Evolutionary conservation across 352 stramenopile genomes (phyloP).

Genomic region (Thraustochytrium striatum): DNA sequence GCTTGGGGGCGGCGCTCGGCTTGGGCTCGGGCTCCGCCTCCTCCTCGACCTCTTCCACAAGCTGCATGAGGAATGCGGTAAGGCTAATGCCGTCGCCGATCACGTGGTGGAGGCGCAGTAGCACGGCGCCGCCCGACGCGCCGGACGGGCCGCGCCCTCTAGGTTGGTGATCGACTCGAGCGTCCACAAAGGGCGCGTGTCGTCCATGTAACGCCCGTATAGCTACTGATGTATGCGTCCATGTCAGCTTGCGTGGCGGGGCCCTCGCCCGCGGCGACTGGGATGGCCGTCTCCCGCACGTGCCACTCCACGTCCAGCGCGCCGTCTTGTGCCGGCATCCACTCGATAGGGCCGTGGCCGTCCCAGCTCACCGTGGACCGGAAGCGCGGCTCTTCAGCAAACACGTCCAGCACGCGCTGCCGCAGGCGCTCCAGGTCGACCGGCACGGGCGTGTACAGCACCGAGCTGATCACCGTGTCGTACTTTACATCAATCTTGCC

Average conservation of each 20-base stretch:
- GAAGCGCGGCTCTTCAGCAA: not conserved
- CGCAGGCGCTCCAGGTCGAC: not conserved
- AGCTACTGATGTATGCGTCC: not conserved
- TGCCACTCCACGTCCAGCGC: not conserved
- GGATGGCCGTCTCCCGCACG: not conserved
- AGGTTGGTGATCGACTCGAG: not conserved
- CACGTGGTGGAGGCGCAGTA: not conserved
- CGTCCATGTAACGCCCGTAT: not conserved
- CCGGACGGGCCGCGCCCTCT: not conserved
- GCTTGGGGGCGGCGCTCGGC: too few species aligned
- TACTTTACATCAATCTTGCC: not conserved
- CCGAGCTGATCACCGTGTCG: not conserved
- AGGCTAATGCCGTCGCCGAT: not conserved
- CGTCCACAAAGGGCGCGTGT: not conserved
- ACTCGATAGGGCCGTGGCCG: not conserved
- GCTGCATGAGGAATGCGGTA: not conserved
- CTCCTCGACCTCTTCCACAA: not conserved
- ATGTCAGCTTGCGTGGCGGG: not conserved
- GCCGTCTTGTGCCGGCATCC: not conserved
- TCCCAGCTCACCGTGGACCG: not conserved
- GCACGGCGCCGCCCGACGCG: not conserved
- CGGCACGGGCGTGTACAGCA: not conserved
- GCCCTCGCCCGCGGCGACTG: not conserved
- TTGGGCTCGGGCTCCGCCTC: not conserved
- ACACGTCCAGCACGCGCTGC: not conserved